Percentiles rank a stretch among this genome's conserved stretches.
Evolutionary conservation across 164 flowering plant species (phyloP).

Genomic region (Chimonanthus praecox): DNA sequence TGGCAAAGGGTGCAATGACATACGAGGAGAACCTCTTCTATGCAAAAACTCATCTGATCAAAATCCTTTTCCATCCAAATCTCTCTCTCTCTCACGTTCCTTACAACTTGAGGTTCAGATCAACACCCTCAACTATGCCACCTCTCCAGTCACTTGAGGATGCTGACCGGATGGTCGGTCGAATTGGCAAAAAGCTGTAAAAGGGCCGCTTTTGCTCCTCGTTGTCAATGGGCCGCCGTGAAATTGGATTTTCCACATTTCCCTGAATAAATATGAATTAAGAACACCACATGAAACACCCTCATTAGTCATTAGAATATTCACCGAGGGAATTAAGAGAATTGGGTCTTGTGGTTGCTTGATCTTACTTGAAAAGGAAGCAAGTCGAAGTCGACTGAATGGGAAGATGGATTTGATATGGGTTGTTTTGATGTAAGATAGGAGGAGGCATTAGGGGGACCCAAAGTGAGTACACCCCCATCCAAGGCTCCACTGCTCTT

Average conservation of each 20-base stretch:
- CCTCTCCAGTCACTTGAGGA: neutral
- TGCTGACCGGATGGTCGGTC: neutral
- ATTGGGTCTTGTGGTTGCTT: neutral
- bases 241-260: neutral
- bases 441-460: slow-evolving; percentile 13
- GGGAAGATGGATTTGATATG: neutral
- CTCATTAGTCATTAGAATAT: neutral
- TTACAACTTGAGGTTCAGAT: too few species aligned
- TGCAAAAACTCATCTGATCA: too few species aligned
- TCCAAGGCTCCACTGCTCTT: slow-evolving; percentile 12
- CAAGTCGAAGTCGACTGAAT: slow-evolving; percentile 1
- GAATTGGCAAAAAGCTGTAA: slow-evolving; percentile 9
- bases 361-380: slow-evolving; percentile 1
- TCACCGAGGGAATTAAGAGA: neutral
- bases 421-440: slow-evolving; percentile 4
- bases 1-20: too few species aligned
- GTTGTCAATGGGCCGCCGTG: neutral
- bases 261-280: slow-evolving; percentile 6
- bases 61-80: too few species aligned
- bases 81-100: too few species aligned
- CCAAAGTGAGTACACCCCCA: slow-evolving; percentile 24
- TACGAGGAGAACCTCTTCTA: too few species aligned
- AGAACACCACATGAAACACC: neutral
- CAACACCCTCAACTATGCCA: slow-evolving; percentile 5
- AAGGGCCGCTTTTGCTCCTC: slow-evolving; percentile 3